Conservation (phyloP, 2,329 filamentous ascomycete genomes). For the Colletotrichum sp. region DNA sequence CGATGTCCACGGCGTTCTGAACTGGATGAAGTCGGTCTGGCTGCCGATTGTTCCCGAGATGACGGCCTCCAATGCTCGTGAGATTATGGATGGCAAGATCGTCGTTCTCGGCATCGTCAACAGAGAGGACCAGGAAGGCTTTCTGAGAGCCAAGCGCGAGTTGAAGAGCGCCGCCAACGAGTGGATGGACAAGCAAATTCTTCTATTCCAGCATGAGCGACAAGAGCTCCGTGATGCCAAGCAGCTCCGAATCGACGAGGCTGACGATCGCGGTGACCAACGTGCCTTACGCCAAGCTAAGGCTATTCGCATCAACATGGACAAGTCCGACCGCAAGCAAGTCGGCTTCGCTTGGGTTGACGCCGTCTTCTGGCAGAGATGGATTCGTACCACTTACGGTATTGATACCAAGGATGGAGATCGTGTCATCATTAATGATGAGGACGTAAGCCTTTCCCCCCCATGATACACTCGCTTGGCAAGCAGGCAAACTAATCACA, state of each 20-base stretch:
- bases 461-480: neutral
- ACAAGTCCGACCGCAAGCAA: constrained; percentile 83
- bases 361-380: constrained; percentile 95
- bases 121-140: constrained; percentile 79
- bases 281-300: constrained; percentile 86
- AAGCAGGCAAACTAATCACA: neutral
- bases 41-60: constrained; percentile 94
- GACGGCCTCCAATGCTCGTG: constrained; percentile 85
- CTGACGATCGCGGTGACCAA: constrained; percentile 90
- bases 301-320: constrained; percentile 89
- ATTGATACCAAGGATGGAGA: constrained; percentile 88
- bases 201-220: constrained; percentile 88
- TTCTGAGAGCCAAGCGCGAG: constrained; percentile 79
- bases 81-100: constrained; percentile 93
- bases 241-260: constrained; percentile 94
- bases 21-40: constrained; percentile 98
- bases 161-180: constrained; percentile 95
- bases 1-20: constrained; percentile 76
- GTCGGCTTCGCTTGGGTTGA: constrained; percentile 98
- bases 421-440: constrained; percentile 93
- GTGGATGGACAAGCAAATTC: constrained; percentile 97
- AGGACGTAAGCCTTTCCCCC: constrained; percentile 75
- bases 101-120: constrained; percentile 93
- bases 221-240: constrained; percentile 94
- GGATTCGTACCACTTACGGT: constrained; percentile 94